phyloP scores from a whole-genome alignment of 2,329 filamentous ascomycete species.

The Sporothrix brasiliensis region DNA sequence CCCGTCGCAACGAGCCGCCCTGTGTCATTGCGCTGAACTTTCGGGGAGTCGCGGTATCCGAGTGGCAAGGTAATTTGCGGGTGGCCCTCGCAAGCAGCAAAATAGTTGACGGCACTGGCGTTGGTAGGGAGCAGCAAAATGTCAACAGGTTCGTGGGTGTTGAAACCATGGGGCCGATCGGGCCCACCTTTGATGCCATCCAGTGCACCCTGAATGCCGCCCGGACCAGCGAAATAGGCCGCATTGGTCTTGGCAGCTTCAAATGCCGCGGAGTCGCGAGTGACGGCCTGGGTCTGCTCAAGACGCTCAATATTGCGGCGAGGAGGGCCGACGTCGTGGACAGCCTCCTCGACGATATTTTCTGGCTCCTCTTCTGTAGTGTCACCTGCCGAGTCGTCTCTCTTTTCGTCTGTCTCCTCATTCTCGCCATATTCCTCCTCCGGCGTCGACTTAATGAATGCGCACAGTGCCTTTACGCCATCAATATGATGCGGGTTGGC shows the following conservation, averaged over 20 bases:
- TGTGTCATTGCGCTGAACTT: conserved; percentile 48
- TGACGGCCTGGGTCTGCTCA: background rate
- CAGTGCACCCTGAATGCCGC: conserved; percentile 58
- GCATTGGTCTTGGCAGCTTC: conserved; percentile 10
- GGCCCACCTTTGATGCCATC: conserved; percentile 22
- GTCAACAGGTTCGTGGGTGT: conserved; percentile 49
- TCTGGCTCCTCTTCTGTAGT: conserved; percentile 64
- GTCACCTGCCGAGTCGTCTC: background rate
- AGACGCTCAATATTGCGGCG: conserved; percentile 31
- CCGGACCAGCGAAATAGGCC: conserved; percentile 53
- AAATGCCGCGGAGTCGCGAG: conserved; percentile 44
- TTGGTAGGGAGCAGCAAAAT: conserved; percentile 63
- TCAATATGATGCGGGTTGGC: conserved; percentile 61
- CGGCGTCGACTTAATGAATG: conserved; percentile 57
- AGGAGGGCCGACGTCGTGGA: conserved; percentile 28
- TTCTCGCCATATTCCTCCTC: conserved; percentile 63
- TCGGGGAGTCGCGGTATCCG: conserved; percentile 58
- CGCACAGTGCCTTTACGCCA: conserved; percentile 54
- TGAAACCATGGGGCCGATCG: conserved; percentile 53
- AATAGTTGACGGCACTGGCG: conserved; percentile 57
- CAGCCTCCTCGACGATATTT: conserved; percentile 46
- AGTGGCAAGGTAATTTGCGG: conserved; percentile 67
- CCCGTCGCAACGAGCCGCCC: conserved; percentile 56
- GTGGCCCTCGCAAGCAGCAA: conserved; percentile 59
- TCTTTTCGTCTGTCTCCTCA: conserved; percentile 49